Evolutionary conservation across 208 protist species (phyloP).

Genomic region (Leishmania lainsoni): DNA sequence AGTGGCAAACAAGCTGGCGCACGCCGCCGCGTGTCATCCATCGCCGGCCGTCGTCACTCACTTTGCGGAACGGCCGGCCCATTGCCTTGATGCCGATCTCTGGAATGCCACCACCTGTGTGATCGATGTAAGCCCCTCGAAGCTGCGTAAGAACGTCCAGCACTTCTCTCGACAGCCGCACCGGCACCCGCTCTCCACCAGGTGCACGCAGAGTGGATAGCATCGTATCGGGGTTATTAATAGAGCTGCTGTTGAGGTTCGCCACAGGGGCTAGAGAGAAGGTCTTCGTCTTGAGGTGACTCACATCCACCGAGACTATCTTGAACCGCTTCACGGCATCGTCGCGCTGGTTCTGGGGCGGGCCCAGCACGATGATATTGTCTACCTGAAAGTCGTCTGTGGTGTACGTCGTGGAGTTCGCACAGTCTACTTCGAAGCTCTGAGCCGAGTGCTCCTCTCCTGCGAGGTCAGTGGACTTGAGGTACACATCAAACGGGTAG

Average conservation of each 20-base stretch:
- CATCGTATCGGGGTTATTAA: slow-evolving; percentile 54
- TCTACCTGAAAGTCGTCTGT: slow-evolving; percentile 86
- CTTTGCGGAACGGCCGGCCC: slow-evolving; percentile 80
- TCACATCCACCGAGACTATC: slow-evolving; percentile 81
- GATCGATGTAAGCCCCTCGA: slow-evolving; percentile 78
- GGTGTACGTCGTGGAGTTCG: slow-evolving; percentile 59
- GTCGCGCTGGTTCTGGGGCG: slow-evolving; percentile 83
- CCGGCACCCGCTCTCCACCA: slow-evolving; percentile 37
- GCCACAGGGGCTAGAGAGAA: slow-evolving; percentile 20
- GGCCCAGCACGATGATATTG: slow-evolving; percentile 64
- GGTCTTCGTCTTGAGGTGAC: slow-evolving; percentile 55
- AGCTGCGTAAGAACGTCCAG: slow-evolving; percentile 55
- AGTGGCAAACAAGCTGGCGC: slow-evolving; percentile 69
- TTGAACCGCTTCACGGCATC: slow-evolving; percentile 83
- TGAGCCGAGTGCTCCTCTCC: background rate
- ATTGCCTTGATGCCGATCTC: slow-evolving; percentile 92
- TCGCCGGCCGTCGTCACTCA: slow-evolving; percentile 72
- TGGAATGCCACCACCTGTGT: slow-evolving; percentile 82
- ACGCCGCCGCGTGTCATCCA: slow-evolving; percentile 83
- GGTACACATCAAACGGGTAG: slow-evolving; percentile 85
- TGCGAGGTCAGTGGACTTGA: slow-evolving; percentile 18
- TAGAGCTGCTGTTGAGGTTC: slow-evolving; percentile 30
- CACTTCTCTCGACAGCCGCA: slow-evolving; percentile 46
- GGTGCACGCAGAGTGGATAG: slow-evolving; percentile 32
- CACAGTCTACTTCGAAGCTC: slow-evolving; percentile 39